These are phyloP conservation scores for Apocynum venetum DNA, from an alignment of 257 asterid genomes.

Conservation along the genomic window DNA sequence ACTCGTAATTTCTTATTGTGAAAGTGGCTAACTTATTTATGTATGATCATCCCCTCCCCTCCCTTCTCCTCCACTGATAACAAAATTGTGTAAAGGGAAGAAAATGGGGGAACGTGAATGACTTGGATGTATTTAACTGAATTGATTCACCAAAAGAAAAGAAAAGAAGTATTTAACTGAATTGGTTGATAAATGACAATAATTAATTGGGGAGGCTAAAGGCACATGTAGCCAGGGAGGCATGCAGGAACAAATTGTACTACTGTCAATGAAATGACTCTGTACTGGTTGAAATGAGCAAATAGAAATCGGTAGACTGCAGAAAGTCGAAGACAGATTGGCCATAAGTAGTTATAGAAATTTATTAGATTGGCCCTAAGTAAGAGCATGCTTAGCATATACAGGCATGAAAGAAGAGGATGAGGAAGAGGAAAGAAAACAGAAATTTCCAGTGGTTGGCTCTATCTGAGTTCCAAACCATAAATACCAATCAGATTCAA, in stretches of 20 bases:
- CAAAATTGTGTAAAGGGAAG: too few species aligned
- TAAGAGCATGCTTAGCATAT: background rate
- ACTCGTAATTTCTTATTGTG: background rate
- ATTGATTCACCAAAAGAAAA: background rate
- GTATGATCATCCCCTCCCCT: too few species aligned
- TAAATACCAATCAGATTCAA: background rate
- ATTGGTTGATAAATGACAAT: background rate
- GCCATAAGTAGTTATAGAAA: background rate
- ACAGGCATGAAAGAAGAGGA: background rate
- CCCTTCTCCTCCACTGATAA: too few species aligned
- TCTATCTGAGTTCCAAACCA: background rate
- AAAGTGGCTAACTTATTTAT: too few species aligned
- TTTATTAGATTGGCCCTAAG: too few species aligned
- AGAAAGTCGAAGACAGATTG: conserved; percentile 6
- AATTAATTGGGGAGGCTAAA: too few species aligned
- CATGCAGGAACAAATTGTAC: conserved; percentile 5
- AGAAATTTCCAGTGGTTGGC: background rate
- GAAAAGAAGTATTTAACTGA: conserved; percentile 3
- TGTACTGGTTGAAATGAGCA: conserved; percentile 14
- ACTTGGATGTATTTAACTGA: too few species aligned
- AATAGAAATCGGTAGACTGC: background rate
- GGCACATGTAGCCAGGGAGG: conserved; percentile 14
- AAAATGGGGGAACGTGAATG: background rate
- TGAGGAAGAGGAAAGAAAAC: background rate
- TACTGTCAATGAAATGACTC: conserved; percentile 13